Evolutionary conservation across 2,329 filamentous ascomycete genomes (phyloP), one percentile per base, ranked within the genome.

Genomic region (Penicillium sp.): DNA sequence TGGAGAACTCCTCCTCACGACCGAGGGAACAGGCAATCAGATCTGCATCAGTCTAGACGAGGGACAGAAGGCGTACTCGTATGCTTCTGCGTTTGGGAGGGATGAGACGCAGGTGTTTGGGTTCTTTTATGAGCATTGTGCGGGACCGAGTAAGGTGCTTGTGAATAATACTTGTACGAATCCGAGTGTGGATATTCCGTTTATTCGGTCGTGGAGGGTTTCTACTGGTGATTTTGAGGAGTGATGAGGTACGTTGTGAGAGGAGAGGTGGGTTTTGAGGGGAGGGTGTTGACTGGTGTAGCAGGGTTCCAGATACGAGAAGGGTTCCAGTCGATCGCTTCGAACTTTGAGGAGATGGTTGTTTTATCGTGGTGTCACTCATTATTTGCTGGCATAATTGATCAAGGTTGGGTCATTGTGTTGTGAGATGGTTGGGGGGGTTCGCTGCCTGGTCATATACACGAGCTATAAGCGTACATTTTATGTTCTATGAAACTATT

Each of bases 121-220:
- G 14, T 60, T 53, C 31, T 43, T 60, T 10, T 14, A 54, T 37
- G 58, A 60, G 37, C 58, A 60, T 42, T 60, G 58, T 31, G 28
- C 42, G 15, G 58, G 58, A 12, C 49, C 58, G 17, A 60, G 49
- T 14, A 56, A 53, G 41, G 20, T 48, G 8, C 39, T 60, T 1
- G 2, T 31, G 48, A 56, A 56, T 45, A 45, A 60, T 43, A 60
- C 58, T 14, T 60, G 58, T 31, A 60, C 37, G 5, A 60, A 60
- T 37, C 58, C 58, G 37, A 48, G 57, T 42, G 55, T 49, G 31
- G 25, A 48, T 20, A 54, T 60, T 5, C 54, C 58, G 14, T 60
- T 54, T 42, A 56, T 56, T 47, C 54, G 54, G 15, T 60, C 58
- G 3, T 60, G 58, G 58, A 47, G 47, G 28, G 31, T 60, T 20